phyloP scores from a whole-genome alignment of 2,329 filamentous ascomycete genomes.

The Colletotrichum musicola region DNA sequence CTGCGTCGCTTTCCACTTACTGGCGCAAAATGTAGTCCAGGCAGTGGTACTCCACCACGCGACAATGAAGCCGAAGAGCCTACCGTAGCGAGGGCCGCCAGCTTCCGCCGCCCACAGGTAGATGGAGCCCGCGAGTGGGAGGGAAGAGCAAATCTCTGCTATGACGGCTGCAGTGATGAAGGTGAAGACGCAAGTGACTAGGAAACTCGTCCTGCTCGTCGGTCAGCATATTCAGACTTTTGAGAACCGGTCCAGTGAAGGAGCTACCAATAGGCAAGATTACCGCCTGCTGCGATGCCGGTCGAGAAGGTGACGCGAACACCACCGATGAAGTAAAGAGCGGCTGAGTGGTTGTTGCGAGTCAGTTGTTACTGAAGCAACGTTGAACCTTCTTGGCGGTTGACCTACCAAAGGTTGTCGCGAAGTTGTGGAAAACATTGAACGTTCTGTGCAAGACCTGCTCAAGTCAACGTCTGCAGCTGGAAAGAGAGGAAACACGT shows the following conservation, averaged over 20 bases:
- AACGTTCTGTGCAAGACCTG: constrained; percentile 70
- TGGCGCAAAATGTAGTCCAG: constrained; percentile 70
- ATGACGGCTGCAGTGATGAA: constrained; percentile 72
- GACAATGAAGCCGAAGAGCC: constrained; percentile 71
- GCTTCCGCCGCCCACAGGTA: constrained; percentile 73
- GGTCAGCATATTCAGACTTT: constrained; percentile 1
- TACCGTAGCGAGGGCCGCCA: constrained; percentile 66
- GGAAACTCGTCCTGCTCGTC: constrained; percentile 65
- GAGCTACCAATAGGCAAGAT: constrained; percentile 68
- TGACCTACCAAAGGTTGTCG: constrained; percentile 67
- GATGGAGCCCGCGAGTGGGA: constrained; percentile 70
- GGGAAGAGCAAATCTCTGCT: constrained; percentile 71
- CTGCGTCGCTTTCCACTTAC: constrained; percentile 36
- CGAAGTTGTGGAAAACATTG: constrained; percentile 69
- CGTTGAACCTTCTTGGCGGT: neutral
- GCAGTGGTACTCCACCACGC: constrained; percentile 74
- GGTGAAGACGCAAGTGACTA: constrained; percentile 70
- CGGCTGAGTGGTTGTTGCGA: too few relatives aligned
- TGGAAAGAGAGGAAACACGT: too few relatives aligned
- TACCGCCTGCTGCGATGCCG: constrained; percentile 71
- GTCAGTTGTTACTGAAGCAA: constrained; percentile 54
- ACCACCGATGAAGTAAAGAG: constrained; percentile 71
- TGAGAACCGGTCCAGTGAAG: too few relatives aligned
- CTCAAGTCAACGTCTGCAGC: neutral
- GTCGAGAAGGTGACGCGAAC: constrained; percentile 73